Evolutionary conservation across 352 stramenopile species (phyloP).

Genomic region (Bremia lactucae): DNA sequence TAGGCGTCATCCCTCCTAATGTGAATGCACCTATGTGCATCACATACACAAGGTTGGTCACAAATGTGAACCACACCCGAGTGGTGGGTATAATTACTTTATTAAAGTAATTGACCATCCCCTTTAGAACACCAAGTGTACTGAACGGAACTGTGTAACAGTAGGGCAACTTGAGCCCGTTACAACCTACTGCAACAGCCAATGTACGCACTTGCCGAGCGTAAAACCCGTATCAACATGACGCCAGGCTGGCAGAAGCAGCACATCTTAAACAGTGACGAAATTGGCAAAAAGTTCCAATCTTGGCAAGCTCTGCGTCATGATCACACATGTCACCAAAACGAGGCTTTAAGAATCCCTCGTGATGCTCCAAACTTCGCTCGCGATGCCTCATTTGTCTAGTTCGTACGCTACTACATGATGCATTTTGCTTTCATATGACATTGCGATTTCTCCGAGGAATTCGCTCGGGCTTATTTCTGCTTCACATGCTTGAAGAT

Average conservation of each 20-base stretch:
- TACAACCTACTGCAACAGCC: no score
- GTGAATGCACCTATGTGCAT: no score
- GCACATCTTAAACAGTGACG: constrained; percentile 79
- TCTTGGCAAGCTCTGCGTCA: constrained; percentile 76
- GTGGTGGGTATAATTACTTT: no score
- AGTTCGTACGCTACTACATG: constrained; percentile 73
- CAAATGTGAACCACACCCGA: no score
- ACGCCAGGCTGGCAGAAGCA: constrained; percentile 59
- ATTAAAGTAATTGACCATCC: no score
- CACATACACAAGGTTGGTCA: no score
- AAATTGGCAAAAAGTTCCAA: constrained; percentile 62
- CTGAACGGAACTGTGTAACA: no score
- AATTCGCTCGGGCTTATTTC: constrained; percentile 25
- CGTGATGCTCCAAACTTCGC: constrained; percentile 33
- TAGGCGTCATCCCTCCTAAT: no score
- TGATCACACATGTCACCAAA: constrained; percentile 38
- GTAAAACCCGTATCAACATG: no score
- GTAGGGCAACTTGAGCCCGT: no score
- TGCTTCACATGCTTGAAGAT: constrained; percentile 54
- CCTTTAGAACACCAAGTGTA: no score
- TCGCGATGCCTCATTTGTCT: constrained; percentile 48
- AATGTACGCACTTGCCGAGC: no score
- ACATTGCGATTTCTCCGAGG: constrained; percentile 33
- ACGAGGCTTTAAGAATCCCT: constrained; percentile 15
- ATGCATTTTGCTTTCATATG: constrained; percentile 71